Percentiles rank a stretch among this genome's conserved stretches.
phyloP scores from a whole-genome alignment of 306 rosid genomes.

The Benincasa hispida region DNA sequence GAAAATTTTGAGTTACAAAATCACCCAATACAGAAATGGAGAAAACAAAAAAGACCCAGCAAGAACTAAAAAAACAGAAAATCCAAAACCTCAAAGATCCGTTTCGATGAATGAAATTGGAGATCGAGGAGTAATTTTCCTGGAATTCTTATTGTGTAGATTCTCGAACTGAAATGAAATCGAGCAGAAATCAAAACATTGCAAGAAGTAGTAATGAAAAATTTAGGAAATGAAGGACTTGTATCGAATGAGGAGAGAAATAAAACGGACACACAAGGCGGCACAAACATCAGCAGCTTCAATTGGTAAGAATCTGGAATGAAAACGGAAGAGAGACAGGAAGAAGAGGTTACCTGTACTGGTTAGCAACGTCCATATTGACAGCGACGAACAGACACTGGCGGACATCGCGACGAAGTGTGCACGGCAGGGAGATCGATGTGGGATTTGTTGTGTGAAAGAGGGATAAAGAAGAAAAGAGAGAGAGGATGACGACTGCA shows the following conservation, averaged over 20 bases:
- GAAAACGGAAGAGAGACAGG: not conserved
- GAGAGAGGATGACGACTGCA: no score
- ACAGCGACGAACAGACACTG: no score
- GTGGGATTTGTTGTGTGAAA: no score
- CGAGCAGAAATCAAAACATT: not conserved
- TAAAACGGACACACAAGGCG: not conserved
- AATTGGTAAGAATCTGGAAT: not conserved
- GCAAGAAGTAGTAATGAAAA: not conserved
- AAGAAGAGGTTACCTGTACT: not conserved
- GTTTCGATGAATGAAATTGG: not conserved
- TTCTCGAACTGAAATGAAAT: not conserved
- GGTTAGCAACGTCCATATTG: no score
- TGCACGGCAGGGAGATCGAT: no score
- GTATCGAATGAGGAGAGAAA: not conserved
- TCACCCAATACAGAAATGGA: not conserved
- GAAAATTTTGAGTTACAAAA: not conserved
- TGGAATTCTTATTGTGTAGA: not conserved
- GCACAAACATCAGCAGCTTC: not conserved
- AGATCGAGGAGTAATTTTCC: not conserved
- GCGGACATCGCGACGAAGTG: no score
- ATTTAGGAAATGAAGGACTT: not conserved
- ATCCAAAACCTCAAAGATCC: constrained; percentile 5
- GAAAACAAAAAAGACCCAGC: not conserved
- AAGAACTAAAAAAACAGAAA: not conserved
- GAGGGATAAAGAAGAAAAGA: no score